A percentile compares a stretch with the other conserved stretches of the same genome.
Conservation (phyloP, 805 yeast species). For the Nakazawaea ambrosiae region DNA sequence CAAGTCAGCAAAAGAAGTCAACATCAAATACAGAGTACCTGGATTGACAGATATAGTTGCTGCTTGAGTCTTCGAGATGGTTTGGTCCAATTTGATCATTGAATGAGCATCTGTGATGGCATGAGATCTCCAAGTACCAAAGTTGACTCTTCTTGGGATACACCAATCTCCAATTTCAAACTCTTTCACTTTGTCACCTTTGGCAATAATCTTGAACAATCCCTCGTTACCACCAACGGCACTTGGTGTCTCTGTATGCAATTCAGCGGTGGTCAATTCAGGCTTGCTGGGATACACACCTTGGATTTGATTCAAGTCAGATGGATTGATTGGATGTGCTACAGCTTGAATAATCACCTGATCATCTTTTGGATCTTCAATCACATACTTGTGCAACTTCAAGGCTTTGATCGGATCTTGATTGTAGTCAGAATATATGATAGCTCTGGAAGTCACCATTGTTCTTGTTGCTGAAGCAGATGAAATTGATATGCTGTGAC, state of each 20-base stretch:
- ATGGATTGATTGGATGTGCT: conserved; percentile 86
- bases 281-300: conserved; percentile 86
- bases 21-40: conserved; percentile 84
- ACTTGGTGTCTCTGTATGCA: conserved; percentile 54
- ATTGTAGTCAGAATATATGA: conserved; percentile 64
- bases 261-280: conserved; percentile 41
- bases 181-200: conserved; percentile 44
- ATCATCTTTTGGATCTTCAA: conserved; percentile 33
- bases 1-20: conserved; percentile 58
- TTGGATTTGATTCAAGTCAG: conserved; percentile 79
- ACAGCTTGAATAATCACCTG: conserved; percentile 59
- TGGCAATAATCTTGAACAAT: conserved; percentile 72
- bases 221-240: conserved; percentile 96
- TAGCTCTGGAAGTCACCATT: conserved; percentile 42
- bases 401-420: conserved; percentile 47
- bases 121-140: conserved; percentile 93
- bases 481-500: not conserved
- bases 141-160: conserved; percentile 67
- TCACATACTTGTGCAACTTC: conserved; percentile 41
- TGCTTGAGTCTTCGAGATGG: conserved; percentile 52
- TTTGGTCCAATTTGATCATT: conserved; percentile 53
- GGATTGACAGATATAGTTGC: conserved; percentile 94
- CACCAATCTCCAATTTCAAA: conserved; percentile 79
- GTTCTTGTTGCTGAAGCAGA: conserved; percentile 6
- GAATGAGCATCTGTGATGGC: conserved; percentile 46